These are phyloP conservation scores for Thalia dealbata DNA, from an alignment of 176 grass and related monocot genomes.

Conservation along the genomic window DNA sequence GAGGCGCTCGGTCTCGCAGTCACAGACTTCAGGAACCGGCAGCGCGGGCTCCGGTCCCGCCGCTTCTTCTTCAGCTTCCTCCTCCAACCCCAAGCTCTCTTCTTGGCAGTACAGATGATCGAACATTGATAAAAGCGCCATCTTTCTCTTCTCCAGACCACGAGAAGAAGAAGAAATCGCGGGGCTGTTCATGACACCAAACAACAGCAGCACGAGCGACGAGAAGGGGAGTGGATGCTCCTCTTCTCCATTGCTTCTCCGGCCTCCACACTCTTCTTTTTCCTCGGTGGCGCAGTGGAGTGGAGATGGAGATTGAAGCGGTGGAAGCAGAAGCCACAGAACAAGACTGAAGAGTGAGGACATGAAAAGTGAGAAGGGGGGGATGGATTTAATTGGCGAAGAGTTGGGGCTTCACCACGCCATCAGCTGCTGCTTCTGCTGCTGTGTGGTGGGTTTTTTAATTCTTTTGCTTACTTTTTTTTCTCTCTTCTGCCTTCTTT, in stretches of 20 bases:
- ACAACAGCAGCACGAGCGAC: background rate
- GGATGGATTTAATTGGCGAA: background rate
- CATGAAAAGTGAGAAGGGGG: background rate
- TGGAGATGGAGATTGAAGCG: background rate
- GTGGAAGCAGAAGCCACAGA: background rate
- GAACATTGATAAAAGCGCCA: slow-evolving; percentile 3
- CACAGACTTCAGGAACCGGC: background rate
- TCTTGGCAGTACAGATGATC: slow-evolving; percentile 14
- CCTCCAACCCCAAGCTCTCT: slow-evolving; percentile 5
- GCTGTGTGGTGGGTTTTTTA: background rate
- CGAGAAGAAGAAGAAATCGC: background rate
- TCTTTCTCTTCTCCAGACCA: background rate
- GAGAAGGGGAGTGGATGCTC: background rate
- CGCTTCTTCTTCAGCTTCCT: slow-evolving; percentile 1
- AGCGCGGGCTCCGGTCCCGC: background rate
- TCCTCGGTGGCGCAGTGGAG: background rate
- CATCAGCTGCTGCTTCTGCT: background rate
- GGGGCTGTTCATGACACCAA: background rate
- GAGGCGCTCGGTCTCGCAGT: background rate
- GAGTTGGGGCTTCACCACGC: background rate
- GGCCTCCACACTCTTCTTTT: background rate
- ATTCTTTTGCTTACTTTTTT: background rate
- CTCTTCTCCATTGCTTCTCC: background rate
- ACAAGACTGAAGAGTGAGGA: background rate
- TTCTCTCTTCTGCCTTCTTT: background rate